Evolutionary conservation across 768 basidiomycete genomes (phyloP).

Genomic region (Krasilnikovozyma curviuscula): DNA sequence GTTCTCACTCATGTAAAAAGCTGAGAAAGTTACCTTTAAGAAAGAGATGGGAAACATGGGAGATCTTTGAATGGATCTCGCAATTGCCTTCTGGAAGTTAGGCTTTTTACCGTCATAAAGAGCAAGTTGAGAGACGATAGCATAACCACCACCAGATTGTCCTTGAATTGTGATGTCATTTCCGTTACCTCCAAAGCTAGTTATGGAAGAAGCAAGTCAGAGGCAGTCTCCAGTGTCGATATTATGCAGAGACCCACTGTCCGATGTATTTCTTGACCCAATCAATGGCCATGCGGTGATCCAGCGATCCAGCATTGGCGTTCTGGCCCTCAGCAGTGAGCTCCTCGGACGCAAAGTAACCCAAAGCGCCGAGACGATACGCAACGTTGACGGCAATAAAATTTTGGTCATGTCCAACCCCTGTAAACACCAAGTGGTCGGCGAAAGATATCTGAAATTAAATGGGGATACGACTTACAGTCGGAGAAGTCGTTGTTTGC

Average conservation of each 20-base stretch:
- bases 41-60: not conserved
- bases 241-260: not conserved
- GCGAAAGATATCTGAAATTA: too few relatives aligned
- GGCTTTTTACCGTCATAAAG: constrained; percentile 11
- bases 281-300: constrained; percentile 7
- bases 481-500: constrained; percentile 11
- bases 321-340: not conserved
- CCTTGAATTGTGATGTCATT: constrained; percentile 12
- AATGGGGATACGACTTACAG: too few relatives aligned
- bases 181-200: constrained; percentile 11
- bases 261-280: constrained; percentile 11
- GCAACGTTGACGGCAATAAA: constrained; percentile 12
- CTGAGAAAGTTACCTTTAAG: too few relatives aligned
- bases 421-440: too few relatives aligned
- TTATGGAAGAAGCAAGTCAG: not conserved
- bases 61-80: constrained; percentile 5
- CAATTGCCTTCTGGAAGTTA: constrained; percentile 8
- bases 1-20: too few relatives aligned
- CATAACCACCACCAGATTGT: constrained; percentile 9
- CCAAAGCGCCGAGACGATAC: constrained; percentile 12
- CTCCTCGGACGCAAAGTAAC: constrained; percentile 2
- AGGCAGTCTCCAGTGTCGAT: too few relatives aligned
- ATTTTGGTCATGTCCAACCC: constrained; percentile 1
- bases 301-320: constrained; percentile 11
- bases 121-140: constrained; percentile 4